Conservation (phyloP, 2,329 filamentous ascomycete genomes). For the Phialemonium atrogriseum region DNA sequence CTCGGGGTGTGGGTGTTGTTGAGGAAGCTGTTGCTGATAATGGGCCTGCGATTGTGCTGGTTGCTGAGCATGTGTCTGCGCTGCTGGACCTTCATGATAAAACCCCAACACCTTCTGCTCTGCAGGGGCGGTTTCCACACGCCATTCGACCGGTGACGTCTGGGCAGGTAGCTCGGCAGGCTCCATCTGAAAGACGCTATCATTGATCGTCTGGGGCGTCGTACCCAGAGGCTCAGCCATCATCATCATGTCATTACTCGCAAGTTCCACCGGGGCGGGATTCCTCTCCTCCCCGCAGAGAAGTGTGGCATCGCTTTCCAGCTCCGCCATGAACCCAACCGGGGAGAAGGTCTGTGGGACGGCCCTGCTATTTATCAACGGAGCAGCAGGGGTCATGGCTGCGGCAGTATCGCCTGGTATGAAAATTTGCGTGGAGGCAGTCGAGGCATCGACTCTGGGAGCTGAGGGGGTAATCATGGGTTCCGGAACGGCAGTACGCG, state of each 20-base stretch:
- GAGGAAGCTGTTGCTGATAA: not conserved
- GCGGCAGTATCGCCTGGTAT: not conserved
- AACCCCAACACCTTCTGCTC: not conserved
- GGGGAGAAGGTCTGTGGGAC: slow-evolving; percentile 25
- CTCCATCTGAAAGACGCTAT: slow-evolving; percentile 8
- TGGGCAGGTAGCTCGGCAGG: slow-evolving; percentile 31
- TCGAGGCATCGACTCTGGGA: slow-evolving; percentile 2
- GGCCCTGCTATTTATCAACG: slow-evolving; percentile 26
- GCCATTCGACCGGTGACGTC: slow-evolving; percentile 18
- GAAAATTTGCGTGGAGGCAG: too few relatives aligned
- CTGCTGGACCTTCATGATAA: not conserved
- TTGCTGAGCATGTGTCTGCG: not conserved
- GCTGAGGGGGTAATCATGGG: not conserved
- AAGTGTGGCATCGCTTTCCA: slow-evolving; percentile 35
- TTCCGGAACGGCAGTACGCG: not conserved
- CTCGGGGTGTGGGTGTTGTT: slow-evolving; percentile 3
- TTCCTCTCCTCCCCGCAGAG: slow-evolving; percentile 31
- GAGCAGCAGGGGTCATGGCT: slow-evolving; percentile 11
- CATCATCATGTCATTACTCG: slow-evolving; percentile 26
- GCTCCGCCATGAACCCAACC: slow-evolving; percentile 37
- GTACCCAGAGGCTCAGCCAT: slow-evolving; percentile 23
- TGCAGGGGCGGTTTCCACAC: not conserved
- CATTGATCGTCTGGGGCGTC: slow-evolving; percentile 1
- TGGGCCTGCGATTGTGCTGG: not conserved
- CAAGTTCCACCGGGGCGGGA: slow-evolving; percentile 37